These are phyloP conservation scores for Theobroma grandiflorum DNA, from an alignment of 441 rosid genomes.

Conservation along the genomic window DNA sequence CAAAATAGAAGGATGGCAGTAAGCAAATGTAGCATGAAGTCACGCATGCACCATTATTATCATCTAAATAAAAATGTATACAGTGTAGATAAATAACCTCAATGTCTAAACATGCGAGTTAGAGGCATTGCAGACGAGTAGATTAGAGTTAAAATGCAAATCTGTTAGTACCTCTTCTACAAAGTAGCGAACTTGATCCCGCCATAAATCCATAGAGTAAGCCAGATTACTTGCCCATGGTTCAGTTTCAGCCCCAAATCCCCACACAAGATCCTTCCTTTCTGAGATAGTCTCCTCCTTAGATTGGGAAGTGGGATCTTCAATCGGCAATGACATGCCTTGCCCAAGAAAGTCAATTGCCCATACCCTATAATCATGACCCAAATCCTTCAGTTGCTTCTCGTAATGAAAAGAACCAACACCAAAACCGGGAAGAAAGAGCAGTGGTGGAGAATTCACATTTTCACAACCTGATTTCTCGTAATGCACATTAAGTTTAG, in stretches of 20 bases:
- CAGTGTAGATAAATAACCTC: background rate
- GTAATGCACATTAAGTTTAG: slow-evolving; percentile 73
- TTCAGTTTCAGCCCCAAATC: slow-evolving; percentile 81
- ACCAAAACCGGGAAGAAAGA: slow-evolving; percentile 97
- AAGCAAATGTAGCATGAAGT: background rate
- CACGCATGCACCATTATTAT: background rate
- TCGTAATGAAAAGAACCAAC: slow-evolving; percentile 94
- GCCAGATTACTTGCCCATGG: slow-evolving; percentile 88
- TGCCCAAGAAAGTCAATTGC: slow-evolving; percentile 97
- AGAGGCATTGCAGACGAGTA: background rate
- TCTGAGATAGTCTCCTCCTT: slow-evolving; percentile 38
- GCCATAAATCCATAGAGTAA: slow-evolving; percentile 87
- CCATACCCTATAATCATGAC: slow-evolving; percentile 88
- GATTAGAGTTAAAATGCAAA: background rate
- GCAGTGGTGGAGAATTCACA: slow-evolving; percentile 65
- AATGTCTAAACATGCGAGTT: background rate
- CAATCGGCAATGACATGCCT: slow-evolving; percentile 80
- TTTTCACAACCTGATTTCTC: slow-evolving; percentile 78
- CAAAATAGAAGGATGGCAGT: background rate
- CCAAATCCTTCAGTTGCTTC: slow-evolving; percentile 88
- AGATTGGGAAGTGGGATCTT: slow-evolving; percentile 67
- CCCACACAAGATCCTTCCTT: slow-evolving; percentile 62
- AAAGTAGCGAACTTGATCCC: slow-evolving; percentile 77
- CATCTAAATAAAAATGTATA: background rate
- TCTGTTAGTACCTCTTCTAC: slow-evolving; percentile 64